These are phyloP conservation scores for Apiospora pterosperma DNA, from an alignment of 2,329 filamentous ascomycete genomes.

Conservation along the genomic window DNA sequence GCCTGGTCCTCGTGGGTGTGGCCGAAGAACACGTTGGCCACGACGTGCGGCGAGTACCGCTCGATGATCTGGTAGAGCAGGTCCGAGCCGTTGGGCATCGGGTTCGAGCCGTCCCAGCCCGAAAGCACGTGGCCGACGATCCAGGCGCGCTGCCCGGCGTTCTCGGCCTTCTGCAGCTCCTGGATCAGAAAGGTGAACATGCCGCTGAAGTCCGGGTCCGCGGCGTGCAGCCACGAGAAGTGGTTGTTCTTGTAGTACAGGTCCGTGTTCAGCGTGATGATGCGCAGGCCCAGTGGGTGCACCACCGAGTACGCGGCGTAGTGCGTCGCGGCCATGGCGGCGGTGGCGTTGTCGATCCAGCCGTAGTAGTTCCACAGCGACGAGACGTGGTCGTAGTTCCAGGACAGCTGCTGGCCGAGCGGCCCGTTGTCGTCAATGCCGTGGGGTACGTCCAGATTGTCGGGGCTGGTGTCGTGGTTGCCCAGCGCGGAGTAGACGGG, in stretches of 20 bases:
- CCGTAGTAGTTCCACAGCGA: constrained; percentile 52
- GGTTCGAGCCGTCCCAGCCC: constrained; percentile 54
- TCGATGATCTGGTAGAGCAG: constrained; percentile 37
- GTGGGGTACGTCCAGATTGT: constrained; percentile 50
- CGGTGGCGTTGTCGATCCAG: constrained; percentile 45
- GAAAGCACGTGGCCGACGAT: constrained; percentile 46
- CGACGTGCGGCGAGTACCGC: constrained; percentile 40
- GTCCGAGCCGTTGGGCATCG: constrained; percentile 41
- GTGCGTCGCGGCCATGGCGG: constrained; percentile 45
- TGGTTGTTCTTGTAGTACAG: constrained; percentile 44
- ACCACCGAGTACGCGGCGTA: constrained; percentile 55
- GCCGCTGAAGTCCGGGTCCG: constrained; percentile 36
- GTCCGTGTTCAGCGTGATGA: constrained; percentile 45
- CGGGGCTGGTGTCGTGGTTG: constrained; percentile 54
- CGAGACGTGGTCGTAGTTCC: constrained; percentile 57
- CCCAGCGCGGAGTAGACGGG: constrained; percentile 55
- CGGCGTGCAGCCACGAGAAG: constrained; percentile 34
- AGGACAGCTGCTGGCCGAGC: constrained; percentile 52
- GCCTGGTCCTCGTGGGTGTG: constrained; percentile 42
- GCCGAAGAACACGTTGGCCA: constrained; percentile 38
- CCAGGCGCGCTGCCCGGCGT: constrained; percentile 35
- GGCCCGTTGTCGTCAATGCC: constrained; percentile 42
- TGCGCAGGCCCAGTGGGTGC: constrained; percentile 42
- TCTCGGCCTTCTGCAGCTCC: constrained; percentile 40
- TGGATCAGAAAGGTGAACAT: constrained; percentile 40